A percentile compares a stretch with the other conserved stretches of the same genome.
These are phyloP conservation scores for Citrus sinensis DNA, from an alignment of 345 rosid species.

Conservation along the genomic window DNA sequence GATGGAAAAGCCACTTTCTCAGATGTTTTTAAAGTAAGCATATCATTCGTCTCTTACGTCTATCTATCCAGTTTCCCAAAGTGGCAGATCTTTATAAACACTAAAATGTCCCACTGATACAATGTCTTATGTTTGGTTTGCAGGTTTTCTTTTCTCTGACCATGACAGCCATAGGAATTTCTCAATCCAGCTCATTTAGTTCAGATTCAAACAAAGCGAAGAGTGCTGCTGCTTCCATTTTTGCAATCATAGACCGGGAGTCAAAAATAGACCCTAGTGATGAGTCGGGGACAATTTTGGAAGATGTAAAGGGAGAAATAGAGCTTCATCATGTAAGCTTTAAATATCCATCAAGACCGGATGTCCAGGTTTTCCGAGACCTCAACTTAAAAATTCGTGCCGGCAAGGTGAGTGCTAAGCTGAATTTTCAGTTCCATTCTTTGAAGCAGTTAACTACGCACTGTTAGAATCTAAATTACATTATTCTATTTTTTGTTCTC, in stretches of 20 bases:
- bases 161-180: slow-evolving; percentile 57
- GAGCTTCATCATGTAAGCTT: slow-evolving; percentile 65
- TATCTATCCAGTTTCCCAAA: neutral
- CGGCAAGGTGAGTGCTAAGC: slow-evolving; percentile 49
- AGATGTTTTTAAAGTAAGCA: slow-evolving; percentile 59
- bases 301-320: slow-evolving; percentile 61
- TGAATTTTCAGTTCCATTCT: neutral
- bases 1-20: slow-evolving; percentile 49
- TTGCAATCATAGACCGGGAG: slow-evolving; percentile 53
- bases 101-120: neutral
- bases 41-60: neutral
- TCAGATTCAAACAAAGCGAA: slow-evolving; percentile 63
- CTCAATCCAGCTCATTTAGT: slow-evolving; percentile 66
- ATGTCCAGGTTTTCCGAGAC: slow-evolving; percentile 63
- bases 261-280: slow-evolving; percentile 69
- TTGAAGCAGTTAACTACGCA: neutral
- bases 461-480: neutral
- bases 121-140: neutral
- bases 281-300: slow-evolving; percentile 55
- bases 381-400: slow-evolving; percentile 60
- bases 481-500: neutral
- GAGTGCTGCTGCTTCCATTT: slow-evolving; percentile 66
- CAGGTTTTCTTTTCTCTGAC: slow-evolving; percentile 79
- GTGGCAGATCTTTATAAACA: neutral
- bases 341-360: slow-evolving; percentile 72